phyloP scores from a whole-genome alignment of 1,284 basidiomycete species.

The Fomitopsis schrenkii region DNA sequence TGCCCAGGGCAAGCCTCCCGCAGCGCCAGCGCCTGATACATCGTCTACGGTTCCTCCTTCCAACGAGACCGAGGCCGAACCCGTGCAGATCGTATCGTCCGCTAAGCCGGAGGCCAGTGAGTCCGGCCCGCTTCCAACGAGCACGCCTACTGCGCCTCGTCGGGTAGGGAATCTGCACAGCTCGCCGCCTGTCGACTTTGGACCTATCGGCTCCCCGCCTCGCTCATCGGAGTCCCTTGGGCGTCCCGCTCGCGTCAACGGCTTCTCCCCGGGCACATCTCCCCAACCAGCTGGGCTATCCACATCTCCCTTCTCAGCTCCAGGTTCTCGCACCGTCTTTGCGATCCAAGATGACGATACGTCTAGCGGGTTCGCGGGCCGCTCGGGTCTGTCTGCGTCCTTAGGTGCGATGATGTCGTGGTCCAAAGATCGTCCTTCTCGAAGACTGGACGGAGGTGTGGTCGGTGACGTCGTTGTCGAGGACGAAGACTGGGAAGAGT shows the following conservation, averaged over 20 bases:
- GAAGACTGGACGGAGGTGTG: conserved; percentile 7
- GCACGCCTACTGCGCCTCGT: conserved; percentile 42
- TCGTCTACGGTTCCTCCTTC: conserved; percentile 4
- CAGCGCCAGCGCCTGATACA: conserved; percentile 12
- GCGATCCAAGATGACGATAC: conserved; percentile 34
- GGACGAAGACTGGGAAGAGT: conserved; percentile 81
- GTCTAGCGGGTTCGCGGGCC: conserved; percentile 31
- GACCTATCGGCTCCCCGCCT: conserved; percentile 75
- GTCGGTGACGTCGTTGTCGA: conserved; percentile 47
- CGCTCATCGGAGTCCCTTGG: conserved; percentile 37
- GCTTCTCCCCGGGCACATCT: conserved; percentile 49
- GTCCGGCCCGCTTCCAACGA: conserved; percentile 44
- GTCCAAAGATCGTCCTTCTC: conserved; percentile 17
- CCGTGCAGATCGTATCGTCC: conserved; percentile 8
- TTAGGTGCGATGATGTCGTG: conserved; percentile 38
- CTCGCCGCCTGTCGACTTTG: conserved; percentile 48
- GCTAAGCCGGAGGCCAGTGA: conserved; percentile 8
- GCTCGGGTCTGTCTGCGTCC: conserved; percentile 41
- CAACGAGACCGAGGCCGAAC: conserved; percentile 2
- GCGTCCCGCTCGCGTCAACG: conserved; percentile 33
- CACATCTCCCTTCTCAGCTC: conserved; percentile 68
- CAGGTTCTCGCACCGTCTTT: conserved; percentile 56
- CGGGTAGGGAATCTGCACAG: conserved; percentile 29
- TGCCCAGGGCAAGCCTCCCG: conserved; percentile 34
- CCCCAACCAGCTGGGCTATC: conserved; percentile 40